phyloP scores from a whole-genome alignment of 768 basidiomycete species.

The Kwoniella europaea region DNA sequence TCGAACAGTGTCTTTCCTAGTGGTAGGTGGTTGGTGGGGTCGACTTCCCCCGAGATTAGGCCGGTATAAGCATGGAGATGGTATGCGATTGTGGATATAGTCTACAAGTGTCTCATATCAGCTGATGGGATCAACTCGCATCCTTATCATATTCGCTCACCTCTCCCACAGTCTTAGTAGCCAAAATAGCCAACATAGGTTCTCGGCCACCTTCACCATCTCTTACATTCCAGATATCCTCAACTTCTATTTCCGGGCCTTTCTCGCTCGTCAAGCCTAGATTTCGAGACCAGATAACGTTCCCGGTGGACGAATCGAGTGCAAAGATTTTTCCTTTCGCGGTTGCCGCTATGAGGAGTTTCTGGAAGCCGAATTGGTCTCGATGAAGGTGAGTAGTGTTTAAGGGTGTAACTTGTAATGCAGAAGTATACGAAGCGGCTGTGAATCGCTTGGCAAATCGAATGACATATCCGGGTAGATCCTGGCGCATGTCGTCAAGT shows the following conservation, averaged over 20 bases:
- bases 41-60: conserved; percentile 25
- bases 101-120: conserved; percentile 6
- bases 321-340: conserved; percentile 76
- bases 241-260: conserved; percentile 43
- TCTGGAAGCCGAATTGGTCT: conserved; percentile 84
- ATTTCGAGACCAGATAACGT: conserved; percentile 77
- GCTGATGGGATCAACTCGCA: not conserved
- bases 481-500: conserved; percentile 58
- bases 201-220: conserved; percentile 37
- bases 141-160: conserved; percentile 26
- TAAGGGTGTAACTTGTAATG: conserved; percentile 50
- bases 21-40: conserved; percentile 30
- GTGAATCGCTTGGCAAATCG: conserved; percentile 74
- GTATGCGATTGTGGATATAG: conserved; percentile 46
- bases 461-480: conserved; percentile 71
- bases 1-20: conserved; percentile 44
- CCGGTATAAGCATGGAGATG: conserved; percentile 56
- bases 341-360: conserved; percentile 77
- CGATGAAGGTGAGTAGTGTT: conserved; percentile 62
- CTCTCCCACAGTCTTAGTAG: conserved; percentile 30
- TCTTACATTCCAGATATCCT: conserved; percentile 51
- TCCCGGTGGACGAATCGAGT: conserved; percentile 77
- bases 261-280: conserved; percentile 73
- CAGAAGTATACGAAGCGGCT: conserved; percentile 48
- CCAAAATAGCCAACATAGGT: conserved; percentile 45